Base-by-base conservation (phyloP, 176 grass and related monocot species). In the Musa troglodytarum region DNA sequence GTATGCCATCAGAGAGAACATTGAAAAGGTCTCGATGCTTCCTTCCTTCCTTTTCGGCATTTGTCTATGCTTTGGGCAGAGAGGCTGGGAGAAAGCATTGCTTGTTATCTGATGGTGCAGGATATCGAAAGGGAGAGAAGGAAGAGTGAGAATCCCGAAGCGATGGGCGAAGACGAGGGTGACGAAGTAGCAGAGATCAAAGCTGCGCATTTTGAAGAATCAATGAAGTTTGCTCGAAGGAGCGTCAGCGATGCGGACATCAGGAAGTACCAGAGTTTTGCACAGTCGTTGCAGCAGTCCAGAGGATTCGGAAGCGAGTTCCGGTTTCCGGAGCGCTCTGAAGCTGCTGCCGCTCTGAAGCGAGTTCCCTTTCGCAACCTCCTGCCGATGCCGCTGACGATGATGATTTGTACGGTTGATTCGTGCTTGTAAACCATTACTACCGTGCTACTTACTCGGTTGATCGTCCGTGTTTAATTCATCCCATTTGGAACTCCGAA, bases 1-100 rank as follows among this genome's bases (percentile, higher is more conserved):
- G 74, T 94, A 94, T 67, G 91, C 91, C 3, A 94, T 94, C 9
- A 88, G 91, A 68, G 91, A 94, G 75, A 90, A 94, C 28, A 90
- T 94, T 56, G 91, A 94, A 69, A 94, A 94, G 87, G 91, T 94
- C 82, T 20, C 8, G n/a, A 61, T 61, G 16, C n/a, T 15, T 19
- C 16, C 14, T 5, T 61, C 57, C 57, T 61, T 61, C n/a, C 57
- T 61, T 4, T 61, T 61, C 14, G 57, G 16, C 57, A 19, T 61
- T 17, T 11, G 56, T 13, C n/a, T 59, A 28, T 28, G 26, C 7
- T 69, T 8, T 19, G 6, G 26, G 24, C 10, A 34, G 8, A 69
- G 4, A 1, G 16, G 22, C 22, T 22, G 22, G 22, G 22, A 22
- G 22, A 22, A 22, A 50, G 28, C 16, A 9, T 1, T 34, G 1